Evolutionary conservation across 441 rosid genomes (phyloP), one percentile per base, ranked within the genome.

Genomic region (California macrophylla): DNA sequence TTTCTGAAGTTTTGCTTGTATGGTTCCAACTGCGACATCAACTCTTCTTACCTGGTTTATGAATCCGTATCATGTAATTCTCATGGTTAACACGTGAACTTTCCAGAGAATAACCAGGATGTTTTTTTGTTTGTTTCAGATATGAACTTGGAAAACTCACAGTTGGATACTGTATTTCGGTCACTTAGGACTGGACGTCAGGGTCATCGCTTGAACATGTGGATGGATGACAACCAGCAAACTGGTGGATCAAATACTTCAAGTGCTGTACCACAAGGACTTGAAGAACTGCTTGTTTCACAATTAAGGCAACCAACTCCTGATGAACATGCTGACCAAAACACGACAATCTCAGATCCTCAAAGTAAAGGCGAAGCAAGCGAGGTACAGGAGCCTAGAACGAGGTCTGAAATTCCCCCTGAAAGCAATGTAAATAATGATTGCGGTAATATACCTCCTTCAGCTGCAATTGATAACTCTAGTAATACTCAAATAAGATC

Each of bases 181-280:
- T 90, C 99, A 54, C 67, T 95, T 81, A 84, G 99, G 80, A 92
- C 79, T 83, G 96, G 97, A 23, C 96, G 96, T 63, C 96, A 88
- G 72, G 90, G 96, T 10, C 88, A 89, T 67, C 99, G 98, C 66
- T 75, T 89, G 86, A 90, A 90, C 82, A 77, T 92, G 80, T 95
- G 99, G 99, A 84, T 80, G 76, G 97, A 95, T 86, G 96, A 89
- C 60, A 95, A 78, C 81, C 98, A 85, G 77, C 97, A 80, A 77
- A 82, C 77, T 76, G 82, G 87, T 80, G 97, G 96, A 73, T 83
- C 98, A 20, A 87, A 77, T 85, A 81, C 89, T 67, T 79, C 96
- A 70, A 73, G 77, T 40, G 77, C 90, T 30, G 76, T 94, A 67
- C 97, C 99, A 26, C 94, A 82, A 75, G 98, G 93, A 66, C 96